Evolutionary conservation across 495 filamentous ascomycete genomes (phyloP), one percentile per base, ranked within the genome.

Genomic region (Aspergillus saccharolyticus): DNA sequence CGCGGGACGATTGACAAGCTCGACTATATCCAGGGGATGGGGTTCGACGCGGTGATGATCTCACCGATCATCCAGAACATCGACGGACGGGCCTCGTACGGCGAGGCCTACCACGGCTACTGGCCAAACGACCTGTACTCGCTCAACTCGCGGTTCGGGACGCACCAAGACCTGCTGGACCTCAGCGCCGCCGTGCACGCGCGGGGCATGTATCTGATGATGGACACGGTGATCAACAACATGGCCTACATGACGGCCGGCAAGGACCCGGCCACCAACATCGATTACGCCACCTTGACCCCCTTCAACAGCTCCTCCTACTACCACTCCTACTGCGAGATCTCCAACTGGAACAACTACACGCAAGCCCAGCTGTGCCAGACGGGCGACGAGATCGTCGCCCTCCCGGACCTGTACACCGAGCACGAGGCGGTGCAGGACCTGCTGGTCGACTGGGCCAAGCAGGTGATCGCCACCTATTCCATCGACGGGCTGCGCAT

Each of bases 21-120:
- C 1, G 69, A 72, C 53, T 72, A 72, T 53, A 68, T 90, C 60
- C 78, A 88, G 60, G 74, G 75, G 33, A 85, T 90, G 80, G 86
- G 88, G 15, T 90, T 90, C 55, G 83, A 83, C 52, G 86, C 87
- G 12, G 73, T 89, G 42, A 89, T 86, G 85, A 90, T 90, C 55
- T 87, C 85, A 0, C 88, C 88, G 0, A 70, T 90, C 17, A 82
- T 84, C 42, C 68, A 78, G 52, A 81, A 88, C 56, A 63, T 87
- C 22, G 67, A 74, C 0, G 69, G 70, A 1, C 68, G 73, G 17
- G 78, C 73, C 4, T 63, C 65, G 1, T 78, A 82, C 54, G 80
- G 81, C 12, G 69, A 68, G 28, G 77, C 80, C 1, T 69, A 64
- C 56, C 66, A 69, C 33, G 66, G 66, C 15, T 69, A 69, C 52